Conservation (phyloP, 148 eudicot species). For the Spergularia bocconei region DNA sequence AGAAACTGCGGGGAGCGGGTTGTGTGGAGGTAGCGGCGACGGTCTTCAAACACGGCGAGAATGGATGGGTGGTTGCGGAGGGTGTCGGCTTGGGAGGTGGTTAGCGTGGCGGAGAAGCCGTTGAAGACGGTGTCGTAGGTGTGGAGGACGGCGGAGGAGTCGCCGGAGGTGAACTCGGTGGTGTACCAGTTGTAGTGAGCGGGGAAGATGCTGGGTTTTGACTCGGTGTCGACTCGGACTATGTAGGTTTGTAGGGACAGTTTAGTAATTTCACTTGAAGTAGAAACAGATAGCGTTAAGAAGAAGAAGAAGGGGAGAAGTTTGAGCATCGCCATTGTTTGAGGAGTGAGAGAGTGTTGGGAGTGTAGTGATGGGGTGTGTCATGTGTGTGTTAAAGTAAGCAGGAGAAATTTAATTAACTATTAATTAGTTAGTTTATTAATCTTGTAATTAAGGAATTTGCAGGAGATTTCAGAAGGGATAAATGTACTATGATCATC, state of each 20-base stretch:
- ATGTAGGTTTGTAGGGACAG: conserved; percentile 53
- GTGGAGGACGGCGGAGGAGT: conserved; percentile 58
- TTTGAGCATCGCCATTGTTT: conserved; percentile 33
- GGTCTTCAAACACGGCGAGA: conserved; percentile 72
- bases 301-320: conserved; percentile 12
- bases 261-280: conserved; percentile 18
- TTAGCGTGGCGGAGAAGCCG: conserved; percentile 79
- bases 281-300: conserved; percentile 4
- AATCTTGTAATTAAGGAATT: no score
- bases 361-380: neutral
- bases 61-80: conserved; percentile 56
- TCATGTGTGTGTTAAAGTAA: neutral
- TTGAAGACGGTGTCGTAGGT: conserved; percentile 76
- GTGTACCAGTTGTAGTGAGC: conserved; percentile 82
- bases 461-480: no score
- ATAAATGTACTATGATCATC: neutral
- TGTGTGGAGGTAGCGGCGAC: conserved; percentile 70
- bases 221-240: conserved; percentile 43
- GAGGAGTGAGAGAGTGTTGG: conserved; percentile 14
- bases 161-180: conserved; percentile 47
- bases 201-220: conserved; percentile 78
- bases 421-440: no score
- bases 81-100: conserved; percentile 40
- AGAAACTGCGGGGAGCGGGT: conserved; percentile 96
- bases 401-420: conserved; percentile 1